phyloP scores from a whole-genome alignment of 306 rosid species.

The Lablab purpureus region DNA sequence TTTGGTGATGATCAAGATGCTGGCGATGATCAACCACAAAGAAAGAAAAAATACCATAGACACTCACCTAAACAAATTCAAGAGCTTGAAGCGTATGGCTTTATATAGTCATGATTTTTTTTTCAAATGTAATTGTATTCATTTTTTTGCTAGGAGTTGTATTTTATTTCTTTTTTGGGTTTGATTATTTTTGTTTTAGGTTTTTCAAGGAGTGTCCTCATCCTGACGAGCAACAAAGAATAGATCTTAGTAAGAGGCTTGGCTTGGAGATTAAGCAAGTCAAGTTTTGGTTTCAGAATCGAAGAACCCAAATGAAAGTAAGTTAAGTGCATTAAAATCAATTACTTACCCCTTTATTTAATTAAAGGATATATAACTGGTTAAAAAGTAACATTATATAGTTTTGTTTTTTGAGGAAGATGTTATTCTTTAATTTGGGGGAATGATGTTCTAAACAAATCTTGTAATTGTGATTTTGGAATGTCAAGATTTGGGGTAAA shows the following conservation, averaged over 20 bases:
- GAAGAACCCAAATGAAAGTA: slow-evolving; percentile 97
- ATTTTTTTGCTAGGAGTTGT: slow-evolving; percentile 8
- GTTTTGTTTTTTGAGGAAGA: not conserved
- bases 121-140: not conserved
- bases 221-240: slow-evolving; percentile 94
- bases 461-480: not conserved
- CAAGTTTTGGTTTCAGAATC: slow-evolving; percentile 96
- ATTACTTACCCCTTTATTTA: not conserved
- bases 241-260: slow-evolving; percentile 76
- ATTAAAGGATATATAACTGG: not conserved
- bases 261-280: slow-evolving; percentile 82
- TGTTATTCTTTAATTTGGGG: not conserved
- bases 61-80: slow-evolving; percentile 88
- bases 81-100: slow-evolving; percentile 80
- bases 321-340: not conserved
- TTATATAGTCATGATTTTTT: not conserved
- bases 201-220: slow-evolving; percentile 89
- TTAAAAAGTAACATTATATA: not conserved
- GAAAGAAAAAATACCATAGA: slow-evolving; percentile 83
- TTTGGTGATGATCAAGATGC: slow-evolving; percentile 86
- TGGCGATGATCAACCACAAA: slow-evolving; percentile 54
- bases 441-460: not conserved
- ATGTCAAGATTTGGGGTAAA: not conserved
- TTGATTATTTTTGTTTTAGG: slow-evolving; percentile 55
- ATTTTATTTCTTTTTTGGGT: not conserved